A percentile compares a stretch with the other conserved stretches of the same genome.
Conservation (phyloP, 192 early-diverging fungal species). For the Hyaloraphidium curvatum region DNA sequence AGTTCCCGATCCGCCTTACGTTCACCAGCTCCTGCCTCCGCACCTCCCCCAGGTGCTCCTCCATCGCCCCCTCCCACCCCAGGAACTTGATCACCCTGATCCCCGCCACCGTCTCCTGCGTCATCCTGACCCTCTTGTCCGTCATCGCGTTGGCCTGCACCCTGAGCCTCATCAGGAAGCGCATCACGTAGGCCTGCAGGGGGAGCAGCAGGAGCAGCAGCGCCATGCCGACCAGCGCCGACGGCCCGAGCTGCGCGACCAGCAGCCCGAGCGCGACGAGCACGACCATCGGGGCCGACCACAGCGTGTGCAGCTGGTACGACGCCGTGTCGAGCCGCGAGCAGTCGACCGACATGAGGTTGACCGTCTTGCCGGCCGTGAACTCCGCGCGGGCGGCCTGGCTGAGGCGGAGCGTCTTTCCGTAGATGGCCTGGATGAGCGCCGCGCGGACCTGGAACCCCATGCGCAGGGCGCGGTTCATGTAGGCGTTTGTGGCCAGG, state of each 20-base stretch:
- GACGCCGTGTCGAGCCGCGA: neutral
- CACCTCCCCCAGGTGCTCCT: neutral
- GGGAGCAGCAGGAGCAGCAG: neutral
- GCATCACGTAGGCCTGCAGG: neutral
- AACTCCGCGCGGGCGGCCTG: neutral
- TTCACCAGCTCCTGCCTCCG: neutral
- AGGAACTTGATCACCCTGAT: constrained; percentile 6
- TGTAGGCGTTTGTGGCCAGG: neutral
- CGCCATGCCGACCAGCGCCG: neutral
- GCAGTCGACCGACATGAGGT: constrained; percentile 4
- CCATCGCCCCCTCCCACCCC: constrained; percentile 3
- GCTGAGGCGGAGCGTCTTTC: neutral
- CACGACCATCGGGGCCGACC: constrained; percentile 3
- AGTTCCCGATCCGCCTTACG: neutral
- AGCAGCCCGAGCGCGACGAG: constrained; percentile 3
- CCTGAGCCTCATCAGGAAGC: constrained; percentile 4
- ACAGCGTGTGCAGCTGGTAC: neutral
- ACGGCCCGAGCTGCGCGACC: neutral
- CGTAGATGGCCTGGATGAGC: neutral
- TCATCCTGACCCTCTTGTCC: constrained; percentile 3
- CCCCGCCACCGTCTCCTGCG: constrained; percentile 3
- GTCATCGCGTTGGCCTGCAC: constrained; percentile 3
- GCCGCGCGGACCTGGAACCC: neutral
- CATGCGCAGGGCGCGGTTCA: neutral
- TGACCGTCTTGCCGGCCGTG: constrained; percentile 5